phyloP scores from a whole-genome alignment of 257 asterid genomes.

The Hygrophila difformis region DNA sequence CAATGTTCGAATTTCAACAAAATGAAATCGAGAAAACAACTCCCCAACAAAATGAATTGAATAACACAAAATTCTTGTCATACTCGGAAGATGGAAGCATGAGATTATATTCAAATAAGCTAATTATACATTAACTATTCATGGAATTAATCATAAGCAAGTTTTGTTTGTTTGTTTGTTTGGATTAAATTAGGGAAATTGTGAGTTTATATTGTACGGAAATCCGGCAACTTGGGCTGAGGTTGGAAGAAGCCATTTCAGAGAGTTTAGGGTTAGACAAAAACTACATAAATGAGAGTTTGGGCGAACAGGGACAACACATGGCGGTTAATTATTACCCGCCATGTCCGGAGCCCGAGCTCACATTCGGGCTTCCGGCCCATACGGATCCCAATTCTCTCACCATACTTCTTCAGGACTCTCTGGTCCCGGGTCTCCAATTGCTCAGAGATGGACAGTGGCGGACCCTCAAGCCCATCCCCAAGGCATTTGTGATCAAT shows the following conservation, averaged over 20 bases:
- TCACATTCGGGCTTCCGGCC: constrained; percentile 53
- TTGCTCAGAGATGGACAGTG: constrained; percentile 40
- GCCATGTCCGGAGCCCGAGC: constrained; percentile 50
- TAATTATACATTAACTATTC: too few species aligned
- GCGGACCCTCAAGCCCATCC: constrained; percentile 38
- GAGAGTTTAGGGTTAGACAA: constrained; percentile 72
- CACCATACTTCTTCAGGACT: constrained; percentile 50
- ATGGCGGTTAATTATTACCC: constrained; percentile 58
- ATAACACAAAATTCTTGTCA: too few species aligned
- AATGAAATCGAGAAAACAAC: too few species aligned
- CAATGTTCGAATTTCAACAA: too few species aligned
- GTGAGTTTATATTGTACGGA: constrained; percentile 54
- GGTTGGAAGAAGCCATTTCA: constrained; percentile 55
- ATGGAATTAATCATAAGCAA: too few species aligned
- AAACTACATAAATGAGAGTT: constrained; percentile 29
- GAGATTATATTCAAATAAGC: too few species aligned
- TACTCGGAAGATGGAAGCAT: too few species aligned
- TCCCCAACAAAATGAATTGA: too few species aligned
- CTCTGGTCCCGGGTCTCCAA: constrained; percentile 40
- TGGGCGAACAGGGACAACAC: constrained; percentile 47
- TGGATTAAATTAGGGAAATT: too few species aligned
- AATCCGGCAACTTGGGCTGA: constrained; percentile 55
- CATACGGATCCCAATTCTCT: constrained; percentile 51
- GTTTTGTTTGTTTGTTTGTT: too few species aligned
- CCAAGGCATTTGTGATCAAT: constrained; percentile 42